Evolutionary conservation across 305 asterid genomes (phyloP), one percentile per base, ranked within the genome.

Genomic region (Andrographis paniculata): DNA sequence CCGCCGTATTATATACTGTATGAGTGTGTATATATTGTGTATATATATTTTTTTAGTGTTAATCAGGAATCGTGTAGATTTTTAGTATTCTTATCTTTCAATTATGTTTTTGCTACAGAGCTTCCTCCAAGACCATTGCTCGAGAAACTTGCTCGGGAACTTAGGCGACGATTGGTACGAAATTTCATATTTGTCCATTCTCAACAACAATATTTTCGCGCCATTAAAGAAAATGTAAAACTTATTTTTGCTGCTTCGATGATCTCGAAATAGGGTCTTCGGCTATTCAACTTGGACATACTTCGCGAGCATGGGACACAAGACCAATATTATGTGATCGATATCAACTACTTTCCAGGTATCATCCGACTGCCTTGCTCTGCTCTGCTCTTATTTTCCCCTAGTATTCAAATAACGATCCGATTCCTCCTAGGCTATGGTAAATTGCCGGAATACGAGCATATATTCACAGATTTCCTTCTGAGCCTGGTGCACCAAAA

Each of bases 281-380:
- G 75, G 56, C 82, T 91, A 54, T 91, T 91, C 78, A 91, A 86
- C 82, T 56, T 91, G 72, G 96, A 91, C 58, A 77, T 83, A 17
- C 87, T 91, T 46, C 75, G 96, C 45, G 96, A 86, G 64, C 92
- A 76, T 70, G 99, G 96, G 59, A 76, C 84, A 11, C 73, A 46
- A 50, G 95, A 91, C 65, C 59, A 63, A 35, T 91, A 73, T 50
- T 86, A 80, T 52, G 98, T 89, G 52, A 86, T 89, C 56, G 96
- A 89, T 48, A 89, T 89, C 22, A 89, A 89, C 77, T 89, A 86
- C 66, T 89, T 89, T 62, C 98, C 98, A 54, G 98, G 96, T 86
- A 77, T 12, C 7, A 17, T 17, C 0, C 17, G 4, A 13, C 13
- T 11, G 39, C 2, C 14, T n/a, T n/a, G n/a, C n/a, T n/a, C n/a